Evolutionary conservation across 106 monocot species (phyloP), one percentile per base, ranked within the genome.

Genomic region (Dendrobium catenatum): DNA sequence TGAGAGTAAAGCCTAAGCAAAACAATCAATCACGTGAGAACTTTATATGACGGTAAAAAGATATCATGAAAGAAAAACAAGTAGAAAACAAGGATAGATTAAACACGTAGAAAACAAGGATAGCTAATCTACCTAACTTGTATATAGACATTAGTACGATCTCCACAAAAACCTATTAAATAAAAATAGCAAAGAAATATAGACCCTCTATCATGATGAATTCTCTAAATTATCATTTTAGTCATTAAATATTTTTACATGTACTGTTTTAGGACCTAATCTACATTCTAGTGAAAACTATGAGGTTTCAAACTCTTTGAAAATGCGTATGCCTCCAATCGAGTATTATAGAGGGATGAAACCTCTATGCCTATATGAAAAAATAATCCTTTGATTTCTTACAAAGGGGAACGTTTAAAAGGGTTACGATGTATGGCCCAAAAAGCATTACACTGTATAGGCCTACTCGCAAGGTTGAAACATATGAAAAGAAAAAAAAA

Each of bases 1-100:
- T 74, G 91, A 85, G 84, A 96, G 92, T 41, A 96, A 85, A 59
- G 78, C 87, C 96, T 96, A 89, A 82, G 88, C 19, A 72, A n/a
- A 84, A 76, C 16, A 49, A 26, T 24, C 16, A 48, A 9, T 24
- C 18, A 24, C 11, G 48, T 48, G 7, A 48, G 48, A 76, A 49
- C 49, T 31, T 46, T 22, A 20, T 75, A 20, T 44, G 15, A n/a
- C 19, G 20, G 9, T 26, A 10, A 9, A 8, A 48, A 26, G n/a
- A 15, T 27, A 76, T 49, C 76, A 46, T 22, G 24, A 4, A 76
- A 76, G 41, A 76, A 76, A 75, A 76, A 76, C 16, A 22, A n/a
- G 9, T 5, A 2, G 27, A 18, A 42, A 74, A 68, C 29, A 70
- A 70, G 18, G 68, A 70, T 70, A 11, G 51, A 31, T 31, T 31